Base-by-base conservation (phyloP, 1,284 basidiomycete genomes). In the Irpex sp. region DNA sequence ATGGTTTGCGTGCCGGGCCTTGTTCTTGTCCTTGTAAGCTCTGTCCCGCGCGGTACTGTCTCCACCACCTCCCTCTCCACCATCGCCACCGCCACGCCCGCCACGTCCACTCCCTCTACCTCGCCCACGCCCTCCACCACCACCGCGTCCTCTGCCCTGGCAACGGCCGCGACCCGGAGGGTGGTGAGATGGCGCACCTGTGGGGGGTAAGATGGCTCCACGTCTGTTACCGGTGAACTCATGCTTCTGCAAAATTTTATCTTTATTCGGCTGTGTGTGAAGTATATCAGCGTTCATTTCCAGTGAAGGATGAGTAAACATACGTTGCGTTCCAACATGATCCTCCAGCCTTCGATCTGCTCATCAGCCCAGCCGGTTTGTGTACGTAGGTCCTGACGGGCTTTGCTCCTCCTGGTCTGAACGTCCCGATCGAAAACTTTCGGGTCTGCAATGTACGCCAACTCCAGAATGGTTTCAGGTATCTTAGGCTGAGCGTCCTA, bases 281-380 rank as follows among this genome's bases (percentile, higher is more conserved):
- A 57, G 65, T 37, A 63, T 36, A 59, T 21, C 51, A n/a, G 48
- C n/a, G 54, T 63, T 55, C 44, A 34, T 65, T 47, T 56, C 26
- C 19, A 56, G 59, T 17, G 60, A 58, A 19, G 19, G 37, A 13
- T 11, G 13, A 11, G 26, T 9, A 19, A 21, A 79, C 89, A 68
- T 72, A 95, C 93, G 69, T 94, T 88, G 69, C 88, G 79, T 64
- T 96, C 94, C 59, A 96, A 76, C 90, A 96, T 93, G 62, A 91
- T 86, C 63, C 75, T 82, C 93, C 94, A 96, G 0, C 93, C 94
- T 74, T 96, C 93, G 36, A 96, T 86, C 72, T 95, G 93, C 67
- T 89, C 88, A 72, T 96, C 88, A 13, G 70, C 75, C 85, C 87
- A 88, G 82, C 88, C 86, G 47, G 91, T 94, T 67, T 84, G 81